phyloP scores from a whole-genome alignment of 1,284 basidiomycete genomes.

The Rhodotorula sp. region DNA sequence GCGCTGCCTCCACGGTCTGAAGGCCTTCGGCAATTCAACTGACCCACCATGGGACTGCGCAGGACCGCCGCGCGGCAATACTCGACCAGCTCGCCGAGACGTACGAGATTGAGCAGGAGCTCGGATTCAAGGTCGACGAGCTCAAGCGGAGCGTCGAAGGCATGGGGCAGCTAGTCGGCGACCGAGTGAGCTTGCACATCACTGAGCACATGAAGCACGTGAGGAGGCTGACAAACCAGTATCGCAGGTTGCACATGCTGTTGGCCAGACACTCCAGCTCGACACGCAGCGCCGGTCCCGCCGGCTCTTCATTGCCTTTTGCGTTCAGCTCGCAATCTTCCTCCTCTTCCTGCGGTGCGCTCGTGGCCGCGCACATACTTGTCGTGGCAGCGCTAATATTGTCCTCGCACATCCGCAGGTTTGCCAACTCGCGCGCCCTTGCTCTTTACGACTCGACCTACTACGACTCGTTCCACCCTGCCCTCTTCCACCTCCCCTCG shows the following conservation, averaged over 20 bases:
- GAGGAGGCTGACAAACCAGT: neutral
- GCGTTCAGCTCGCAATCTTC: conserved; percentile 33
- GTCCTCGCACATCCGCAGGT: neutral
- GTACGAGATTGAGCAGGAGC: conserved; percentile 32
- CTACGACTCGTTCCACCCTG: conserved; percentile 44
- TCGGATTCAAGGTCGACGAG: conserved; percentile 37
- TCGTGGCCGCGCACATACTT: neutral
- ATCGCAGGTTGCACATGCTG: conserved; percentile 35
- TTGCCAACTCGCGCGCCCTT: conserved; percentile 29
- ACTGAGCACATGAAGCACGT: too few relatives aligned
- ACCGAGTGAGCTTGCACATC: conserved; percentile 22
- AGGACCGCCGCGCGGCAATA: conserved; percentile 27
- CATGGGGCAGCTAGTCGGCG: conserved; percentile 33
- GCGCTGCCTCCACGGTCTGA: neutral
- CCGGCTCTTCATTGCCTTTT: conserved; percentile 36
- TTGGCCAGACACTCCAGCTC: conserved; percentile 18
- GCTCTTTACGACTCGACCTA: conserved; percentile 32
- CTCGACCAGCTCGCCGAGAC: conserved; percentile 27
- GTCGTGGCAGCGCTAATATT: too few relatives aligned
- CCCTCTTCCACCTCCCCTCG: conserved; percentile 26
- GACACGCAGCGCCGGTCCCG: conserved; percentile 26
- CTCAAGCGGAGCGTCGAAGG: conserved; percentile 34
- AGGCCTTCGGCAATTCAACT: neutral
- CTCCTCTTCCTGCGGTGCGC: conserved; percentile 32
- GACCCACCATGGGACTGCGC: neutral